phyloP scores from a whole-genome alignment of 805 yeast species.

The Monosporozyma aquatica region DNA sequence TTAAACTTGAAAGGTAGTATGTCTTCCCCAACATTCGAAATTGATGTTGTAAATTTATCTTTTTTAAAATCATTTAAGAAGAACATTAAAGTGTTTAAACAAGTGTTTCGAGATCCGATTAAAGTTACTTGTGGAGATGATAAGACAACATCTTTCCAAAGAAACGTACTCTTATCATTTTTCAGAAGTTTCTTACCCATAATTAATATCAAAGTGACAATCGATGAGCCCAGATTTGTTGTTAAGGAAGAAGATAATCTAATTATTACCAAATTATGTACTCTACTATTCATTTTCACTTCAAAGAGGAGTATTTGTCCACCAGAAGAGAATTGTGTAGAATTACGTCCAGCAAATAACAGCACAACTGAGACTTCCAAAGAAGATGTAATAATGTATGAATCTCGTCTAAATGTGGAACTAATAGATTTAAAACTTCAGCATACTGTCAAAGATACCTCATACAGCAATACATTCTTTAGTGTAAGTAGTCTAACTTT shows the following conservation, averaged over 20 bases:
- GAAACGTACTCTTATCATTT: slow-evolving; percentile 6
- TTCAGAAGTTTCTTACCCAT: slow-evolving; percentile 28
- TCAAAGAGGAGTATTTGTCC: slow-evolving; percentile 14
- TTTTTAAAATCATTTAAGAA: slow-evolving; percentile 27
- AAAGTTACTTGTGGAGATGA: slow-evolving; percentile 6
- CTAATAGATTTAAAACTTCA: slow-evolving; percentile 16
- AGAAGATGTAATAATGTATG: slow-evolving; percentile 12
- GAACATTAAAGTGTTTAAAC: slow-evolving; percentile 23
- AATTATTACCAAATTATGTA: slow-evolving; percentile 25
- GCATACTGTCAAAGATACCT: slow-evolving; percentile 14
- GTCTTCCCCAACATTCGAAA: slow-evolving; percentile 38
- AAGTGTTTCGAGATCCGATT: slow-evolving; percentile 10
- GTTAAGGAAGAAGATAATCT: slow-evolving; percentile 28
- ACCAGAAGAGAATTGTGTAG: background rate
- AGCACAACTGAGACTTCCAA: too few species aligned
- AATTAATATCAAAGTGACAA: slow-evolving; percentile 29
- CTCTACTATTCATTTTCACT: slow-evolving; percentile 17
- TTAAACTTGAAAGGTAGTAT: slow-evolving; percentile 33
- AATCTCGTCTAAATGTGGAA: slow-evolving; percentile 15
- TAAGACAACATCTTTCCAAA: background rate
- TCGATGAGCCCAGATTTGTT: slow-evolving; percentile 34
- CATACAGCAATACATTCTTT: slow-evolving; percentile 16
- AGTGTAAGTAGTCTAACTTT: slow-evolving; percentile 15
- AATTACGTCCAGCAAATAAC: background rate
- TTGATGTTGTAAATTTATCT: slow-evolving; percentile 34